Percentiles rank a stretch among this genome's conserved stretches.
phyloP scores from a whole-genome alignment of 768 basidiomycete genomes.

The Suillus hirtellus region DNA sequence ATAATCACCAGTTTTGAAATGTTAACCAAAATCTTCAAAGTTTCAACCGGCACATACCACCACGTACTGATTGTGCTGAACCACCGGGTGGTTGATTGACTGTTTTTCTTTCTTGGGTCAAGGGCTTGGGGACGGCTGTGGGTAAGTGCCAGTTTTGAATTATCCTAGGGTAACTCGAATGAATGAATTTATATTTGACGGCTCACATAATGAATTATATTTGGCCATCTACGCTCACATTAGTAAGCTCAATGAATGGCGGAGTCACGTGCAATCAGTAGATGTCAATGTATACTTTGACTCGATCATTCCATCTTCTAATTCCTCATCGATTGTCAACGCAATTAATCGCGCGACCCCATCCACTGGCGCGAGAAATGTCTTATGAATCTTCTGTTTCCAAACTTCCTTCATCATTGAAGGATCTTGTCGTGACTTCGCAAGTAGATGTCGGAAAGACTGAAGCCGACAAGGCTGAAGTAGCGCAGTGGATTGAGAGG shows the following conservation, averaged over 20 bases:
- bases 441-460: slow-evolving; percentile 48
- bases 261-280: slow-evolving; percentile 29
- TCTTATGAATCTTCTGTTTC: slow-evolving; percentile 51
- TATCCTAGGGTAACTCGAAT: neutral
- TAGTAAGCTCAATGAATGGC: too few species aligned
- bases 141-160: neutral
- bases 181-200: too few species aligned
- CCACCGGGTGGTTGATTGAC: neutral
- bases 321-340: slow-evolving; percentile 23
- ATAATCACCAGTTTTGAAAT: neutral
- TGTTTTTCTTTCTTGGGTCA: neutral
- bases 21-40: neutral
- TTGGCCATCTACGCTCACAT: too few species aligned
- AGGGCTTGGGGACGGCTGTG: neutral
- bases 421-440: slow-evolving; percentile 53
- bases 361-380: slow-evolving; percentile 40
- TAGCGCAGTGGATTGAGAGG: slow-evolving; percentile 71
- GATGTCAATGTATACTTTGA: slow-evolving; percentile 21
- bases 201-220: too few species aligned
- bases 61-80: neutral
- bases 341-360: slow-evolving; percentile 1
- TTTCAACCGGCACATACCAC: neutral
- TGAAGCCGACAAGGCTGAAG: slow-evolving; percentile 63
- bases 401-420: slow-evolving; percentile 48
- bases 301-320: slow-evolving; percentile 23